These are phyloP conservation scores for Euphrasia confusa DNA, from an alignment of 257 asterid species.

Conservation along the genomic window DNA sequence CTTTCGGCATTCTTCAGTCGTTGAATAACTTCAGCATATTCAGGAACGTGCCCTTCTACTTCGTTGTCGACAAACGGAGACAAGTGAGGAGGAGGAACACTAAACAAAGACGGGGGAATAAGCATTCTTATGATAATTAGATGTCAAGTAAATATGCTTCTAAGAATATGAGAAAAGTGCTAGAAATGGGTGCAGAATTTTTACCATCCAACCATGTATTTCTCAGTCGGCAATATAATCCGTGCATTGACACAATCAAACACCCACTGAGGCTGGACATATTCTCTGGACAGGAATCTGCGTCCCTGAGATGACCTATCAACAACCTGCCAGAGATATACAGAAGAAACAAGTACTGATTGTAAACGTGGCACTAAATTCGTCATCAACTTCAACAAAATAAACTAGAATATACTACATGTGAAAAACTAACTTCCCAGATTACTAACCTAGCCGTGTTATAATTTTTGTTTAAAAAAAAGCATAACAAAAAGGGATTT, in stretches of 20 bases:
- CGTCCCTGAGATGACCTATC: constrained; percentile 83
- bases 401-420: no score
- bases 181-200: constrained; percentile 3
- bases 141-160: neutral
- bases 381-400: no score
- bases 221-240: constrained; percentile 72
- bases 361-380: neutral
- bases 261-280: constrained; percentile 97
- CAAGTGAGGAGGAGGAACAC: constrained; percentile 96
- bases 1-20: constrained; percentile 85
- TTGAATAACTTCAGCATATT: constrained; percentile 85
- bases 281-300: constrained; percentile 75
- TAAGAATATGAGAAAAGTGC: neutral
- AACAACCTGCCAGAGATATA: constrained; percentile 58
- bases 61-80: constrained; percentile 97
- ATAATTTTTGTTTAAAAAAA: no score
- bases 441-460: no score
- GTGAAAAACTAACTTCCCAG: no score
- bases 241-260: constrained; percentile 87
- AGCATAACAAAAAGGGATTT: no score
- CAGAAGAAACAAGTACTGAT: neutral
- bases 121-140: no score
- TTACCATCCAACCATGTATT: constrained; percentile 78
- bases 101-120: constrained; percentile 18
- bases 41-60: constrained; percentile 92